Conservation (phyloP, 192 early-diverging fungal species). For the Backusella mclennaniae region DNA sequence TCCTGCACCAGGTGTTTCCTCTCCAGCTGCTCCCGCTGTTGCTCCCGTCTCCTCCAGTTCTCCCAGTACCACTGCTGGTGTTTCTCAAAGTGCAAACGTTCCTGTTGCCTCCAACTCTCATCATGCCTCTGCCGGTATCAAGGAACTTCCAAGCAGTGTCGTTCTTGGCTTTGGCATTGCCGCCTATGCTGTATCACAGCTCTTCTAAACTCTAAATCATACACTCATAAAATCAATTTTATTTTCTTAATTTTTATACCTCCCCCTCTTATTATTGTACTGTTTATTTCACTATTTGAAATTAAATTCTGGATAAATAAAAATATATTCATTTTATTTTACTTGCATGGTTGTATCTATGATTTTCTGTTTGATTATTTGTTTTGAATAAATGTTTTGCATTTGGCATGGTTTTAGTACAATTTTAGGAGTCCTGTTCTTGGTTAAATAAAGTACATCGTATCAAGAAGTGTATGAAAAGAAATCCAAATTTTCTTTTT, state of each 20-base stretch:
- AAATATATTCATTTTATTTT: not conserved
- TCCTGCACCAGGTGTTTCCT: not conserved
- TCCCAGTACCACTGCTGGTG: not conserved
- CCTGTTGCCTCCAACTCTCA: not conserved
- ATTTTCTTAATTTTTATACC: not conserved
- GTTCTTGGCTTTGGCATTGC: conserved; percentile 7
- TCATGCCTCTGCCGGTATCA: not conserved
- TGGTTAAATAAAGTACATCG: not conserved
- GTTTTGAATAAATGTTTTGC: not conserved
- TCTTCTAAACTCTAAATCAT: not conserved
- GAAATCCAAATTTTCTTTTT: not conserved
- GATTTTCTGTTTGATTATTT: not conserved
- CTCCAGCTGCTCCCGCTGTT: not conserved
- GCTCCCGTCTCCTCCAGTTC: not conserved
- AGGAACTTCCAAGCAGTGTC: not conserved
- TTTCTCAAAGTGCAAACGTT: not conserved
- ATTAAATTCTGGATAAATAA: not conserved
- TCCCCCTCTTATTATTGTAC: not conserved
- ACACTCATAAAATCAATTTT: conserved; percentile 1
- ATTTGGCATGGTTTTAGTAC: not conserved
- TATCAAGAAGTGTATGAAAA: not conserved
- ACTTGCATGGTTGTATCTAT: not conserved
- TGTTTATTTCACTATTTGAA: conserved; percentile 3
- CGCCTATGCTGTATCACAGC: not conserved
- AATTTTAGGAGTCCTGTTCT: not conserved